Evolutionary conservation across 2,329 filamentous ascomycete genomes (phyloP), one percentile per base, ranked within the genome.

Genomic region (Aspergillus melleus): DNA sequence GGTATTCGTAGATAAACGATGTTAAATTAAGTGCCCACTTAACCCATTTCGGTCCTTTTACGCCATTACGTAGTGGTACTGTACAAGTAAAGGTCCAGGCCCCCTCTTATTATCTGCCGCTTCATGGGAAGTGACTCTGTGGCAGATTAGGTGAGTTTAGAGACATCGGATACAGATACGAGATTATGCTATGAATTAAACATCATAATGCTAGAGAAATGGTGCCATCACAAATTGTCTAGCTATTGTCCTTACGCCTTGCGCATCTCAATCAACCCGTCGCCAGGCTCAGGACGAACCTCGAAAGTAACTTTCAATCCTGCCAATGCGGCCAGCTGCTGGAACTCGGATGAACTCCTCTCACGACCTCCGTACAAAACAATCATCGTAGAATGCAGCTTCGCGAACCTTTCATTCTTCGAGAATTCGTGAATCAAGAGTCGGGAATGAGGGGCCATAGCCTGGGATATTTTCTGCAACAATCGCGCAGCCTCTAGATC

Each of bases 341-440:
- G 68, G 74, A 74, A 77, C 57, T 77, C 75, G 1, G 56, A 50
- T n/a, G 66, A 57, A n/a, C 70, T 74, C 46, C 75, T 67, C 55
- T 74, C 67, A 3, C 75, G 64, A 0, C 75, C 74, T 1, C 69
- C 75, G 57, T 67, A 77, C 20, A 77, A 53, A 0, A 68, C 67
- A 61, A 76, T 71, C 75, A 77, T 77, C 10, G 70, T 72, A 2
- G 75, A 70, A 61, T 77, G 75, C 53, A 76, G 69, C 49, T 68
- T 68, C 2, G 70, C 74, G 51, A 76, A 74, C 16, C 66, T 74
- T 39, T 61, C 49, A 50, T 76, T 76, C 61, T 76, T 76, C 4
- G 73, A 63, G 51, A 72, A 75, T 39, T 76, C 75, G 24, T 74
- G 71, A 16, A 77, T 75, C 26, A 77, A 54, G 19, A 77, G 26